Base-by-base conservation (phyloP, 345 rosid species). In the Punica granatum region DNA sequence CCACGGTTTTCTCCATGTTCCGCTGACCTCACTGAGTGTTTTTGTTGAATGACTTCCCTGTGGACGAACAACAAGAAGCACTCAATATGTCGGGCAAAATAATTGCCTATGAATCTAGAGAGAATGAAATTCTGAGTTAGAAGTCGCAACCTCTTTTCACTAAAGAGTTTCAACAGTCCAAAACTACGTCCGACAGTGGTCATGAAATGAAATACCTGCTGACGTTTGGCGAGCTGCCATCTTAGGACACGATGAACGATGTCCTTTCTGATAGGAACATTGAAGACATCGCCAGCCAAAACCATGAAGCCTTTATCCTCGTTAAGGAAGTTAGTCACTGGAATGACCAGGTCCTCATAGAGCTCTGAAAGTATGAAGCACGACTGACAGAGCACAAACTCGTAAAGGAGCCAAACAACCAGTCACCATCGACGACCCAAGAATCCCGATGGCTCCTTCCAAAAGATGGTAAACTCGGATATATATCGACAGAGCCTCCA, bases 11-110 rank as follows among this genome's bases (percentile, higher is more conserved):
- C 82, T 83, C 37, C 99, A 96, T 64, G 99, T 95, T 68, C 98
- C 96, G 63, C 97, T 88, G 72, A 95, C 97, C 79, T 95, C 98
- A 73, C 96, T 86, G 60, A 92, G 66, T 42, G 96, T 88, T 89
- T 92, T 92, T 64, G 98, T 90, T 58, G 97, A 94, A 81, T 94
- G 98, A 23, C 97, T 86, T 70, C 96, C 97, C 97, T 92, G 80
- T 65, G 25, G 31, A 74, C 53, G 66, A 65, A 59, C 44, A 46
- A 21, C 49, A 39, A 46, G 32, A 37, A 37, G 26, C 21, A 43
- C 28, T 56, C 32, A 34, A 76, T 59, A 11, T 71, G 36, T 49
- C 41, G 23, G 25, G 25, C 13, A 56, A n/a, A 56, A 26, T 30
- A 37, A 4, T 14, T 11, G 9, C 61, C 34, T 56, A 28, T 11